These are phyloP conservation scores for Myxozyma neotropica DNA, from an alignment of 805 yeast genomes.

Conservation along the genomic window DNA sequence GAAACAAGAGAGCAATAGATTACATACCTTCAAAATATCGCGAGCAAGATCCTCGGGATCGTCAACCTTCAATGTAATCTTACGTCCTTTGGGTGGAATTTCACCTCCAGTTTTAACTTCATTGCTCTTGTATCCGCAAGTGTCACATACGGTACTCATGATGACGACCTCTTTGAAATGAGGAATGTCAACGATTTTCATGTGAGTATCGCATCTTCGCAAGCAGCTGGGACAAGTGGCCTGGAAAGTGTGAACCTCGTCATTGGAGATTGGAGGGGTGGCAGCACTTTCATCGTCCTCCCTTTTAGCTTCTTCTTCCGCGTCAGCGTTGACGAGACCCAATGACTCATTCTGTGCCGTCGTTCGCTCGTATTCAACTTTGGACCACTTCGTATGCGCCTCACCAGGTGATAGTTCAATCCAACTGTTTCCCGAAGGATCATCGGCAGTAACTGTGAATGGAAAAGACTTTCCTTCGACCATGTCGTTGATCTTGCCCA, in stretches of 20 bases:
- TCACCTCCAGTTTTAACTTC: slow-evolving; percentile 99
- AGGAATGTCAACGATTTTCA: slow-evolving; percentile 96
- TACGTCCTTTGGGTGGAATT: slow-evolving; percentile 82
- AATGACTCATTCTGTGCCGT: slow-evolving; percentile 84
- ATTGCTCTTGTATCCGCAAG: slow-evolving; percentile 93
- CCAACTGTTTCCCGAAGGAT: slow-evolving; percentile 98
- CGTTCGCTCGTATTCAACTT: slow-evolving; percentile 75
- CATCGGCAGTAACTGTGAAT: slow-evolving; percentile 76
- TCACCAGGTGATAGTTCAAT: slow-evolving; percentile 86
- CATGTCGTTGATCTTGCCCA: slow-evolving; percentile 59
- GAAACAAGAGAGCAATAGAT: neutral
- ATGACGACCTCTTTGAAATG: slow-evolving; percentile 96
- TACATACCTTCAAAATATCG: slow-evolving; percentile 73
- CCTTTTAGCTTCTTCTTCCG: slow-evolving; percentile 48
- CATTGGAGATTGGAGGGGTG: slow-evolving; percentile 63
- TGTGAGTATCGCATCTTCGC: slow-evolving; percentile 82
- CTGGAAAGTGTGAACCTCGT: slow-evolving; percentile 89
- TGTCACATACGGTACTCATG: slow-evolving; percentile 91
- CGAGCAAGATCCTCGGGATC: slow-evolving; percentile 93
- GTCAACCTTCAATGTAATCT: slow-evolving; percentile 69
- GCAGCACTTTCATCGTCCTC: slow-evolving; percentile 19
- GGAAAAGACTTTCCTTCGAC: slow-evolving; percentile 77
- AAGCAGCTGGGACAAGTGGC: slow-evolving; percentile 93
- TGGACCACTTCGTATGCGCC: slow-evolving; percentile 87
- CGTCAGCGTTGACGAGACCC: slow-evolving; percentile 72